Percentiles rank a stretch among this genome's conserved stretches.
phyloP scores from a whole-genome alignment of 2,329 filamentous ascomycete genomes.

The Fusarium nanum region DNA sequence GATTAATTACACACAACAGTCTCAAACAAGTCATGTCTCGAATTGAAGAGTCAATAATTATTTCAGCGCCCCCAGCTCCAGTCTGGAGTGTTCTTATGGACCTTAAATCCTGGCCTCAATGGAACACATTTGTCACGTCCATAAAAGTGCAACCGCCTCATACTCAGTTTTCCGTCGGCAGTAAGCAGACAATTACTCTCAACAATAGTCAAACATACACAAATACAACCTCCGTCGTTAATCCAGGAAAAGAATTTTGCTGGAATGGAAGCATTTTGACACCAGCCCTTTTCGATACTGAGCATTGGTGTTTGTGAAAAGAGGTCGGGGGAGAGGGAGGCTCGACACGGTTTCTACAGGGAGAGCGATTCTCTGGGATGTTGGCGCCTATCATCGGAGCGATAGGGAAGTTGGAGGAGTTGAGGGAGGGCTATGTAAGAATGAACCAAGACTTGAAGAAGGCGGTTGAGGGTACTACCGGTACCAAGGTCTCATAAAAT shows the following conservation, averaged over 20 bases:
- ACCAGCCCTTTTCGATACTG: background rate
- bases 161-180: background rate
- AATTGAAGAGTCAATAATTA: conserved; percentile 15
- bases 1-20: rapidly evolving
- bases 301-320: conserved; percentile 15
- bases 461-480: background rate
- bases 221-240: background rate
- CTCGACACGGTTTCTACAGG: background rate
- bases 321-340: rapidly evolving
- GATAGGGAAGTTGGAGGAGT: background rate
- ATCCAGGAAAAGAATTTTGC: background rate
- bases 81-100: background rate
- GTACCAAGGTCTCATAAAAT: background rate
- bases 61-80: background rate
- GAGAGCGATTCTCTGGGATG: conserved; percentile 8
- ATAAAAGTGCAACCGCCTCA: background rate
- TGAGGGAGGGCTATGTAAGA: background rate
- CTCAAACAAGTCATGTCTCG: background rate
- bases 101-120: background rate
- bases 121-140: conserved; percentile 20
- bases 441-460: conserved; percentile 9
- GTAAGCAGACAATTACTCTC: conserved; percentile 9
- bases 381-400: background rate
- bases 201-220: background rate
- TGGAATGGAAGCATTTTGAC: conserved; percentile 14